A percentile compares a stretch with the other conserved stretches of the same genome.
phyloP scores from a whole-genome alignment of 345 rosid genomes.

The Eutrema yunnanense region DNA sequence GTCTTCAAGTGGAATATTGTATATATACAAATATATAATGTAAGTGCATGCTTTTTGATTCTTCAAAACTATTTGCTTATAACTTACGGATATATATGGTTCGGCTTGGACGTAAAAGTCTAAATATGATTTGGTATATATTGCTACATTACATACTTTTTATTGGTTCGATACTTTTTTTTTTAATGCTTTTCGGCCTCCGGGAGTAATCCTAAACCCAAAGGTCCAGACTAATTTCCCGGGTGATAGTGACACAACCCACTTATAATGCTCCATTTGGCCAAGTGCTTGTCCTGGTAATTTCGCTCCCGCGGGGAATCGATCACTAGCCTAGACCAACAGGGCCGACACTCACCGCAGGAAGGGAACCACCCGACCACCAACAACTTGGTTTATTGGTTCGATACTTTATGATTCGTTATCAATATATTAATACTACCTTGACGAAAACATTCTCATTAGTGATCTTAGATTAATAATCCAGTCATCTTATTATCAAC shows the following conservation, averaged over 20 bases:
- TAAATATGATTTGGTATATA: slow-evolving; percentile 4
- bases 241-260: too few relatives aligned
- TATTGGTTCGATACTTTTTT: slow-evolving; percentile 6
- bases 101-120: slow-evolving; percentile 8
- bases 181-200: too few relatives aligned
- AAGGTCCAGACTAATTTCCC: too few relatives aligned
- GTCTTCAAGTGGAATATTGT: slow-evolving; percentile 17
- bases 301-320: too few relatives aligned
- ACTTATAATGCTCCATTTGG: too few relatives aligned
- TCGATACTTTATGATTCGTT: slow-evolving; percentile 9
- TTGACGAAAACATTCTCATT: slow-evolving; percentile 13
- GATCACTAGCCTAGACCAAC: too few relatives aligned
- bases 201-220: too few relatives aligned
- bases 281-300: too few relatives aligned
- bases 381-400: too few relatives aligned
- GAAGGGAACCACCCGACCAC: too few relatives aligned
- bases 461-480: slow-evolving; percentile 1
- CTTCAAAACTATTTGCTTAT: slow-evolving; percentile 9
- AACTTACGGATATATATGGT: slow-evolving; percentile 9
- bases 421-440: slow-evolving; percentile 10
- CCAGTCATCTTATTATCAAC: not conserved
- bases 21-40: not conserved
- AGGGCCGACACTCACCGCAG: too few relatives aligned
- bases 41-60: slow-evolving; percentile 13
- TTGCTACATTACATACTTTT: slow-evolving; percentile 14